Evolutionary conservation across 139 green algal species (phyloP).

Genomic region (Picocystis salinarum): DNA sequence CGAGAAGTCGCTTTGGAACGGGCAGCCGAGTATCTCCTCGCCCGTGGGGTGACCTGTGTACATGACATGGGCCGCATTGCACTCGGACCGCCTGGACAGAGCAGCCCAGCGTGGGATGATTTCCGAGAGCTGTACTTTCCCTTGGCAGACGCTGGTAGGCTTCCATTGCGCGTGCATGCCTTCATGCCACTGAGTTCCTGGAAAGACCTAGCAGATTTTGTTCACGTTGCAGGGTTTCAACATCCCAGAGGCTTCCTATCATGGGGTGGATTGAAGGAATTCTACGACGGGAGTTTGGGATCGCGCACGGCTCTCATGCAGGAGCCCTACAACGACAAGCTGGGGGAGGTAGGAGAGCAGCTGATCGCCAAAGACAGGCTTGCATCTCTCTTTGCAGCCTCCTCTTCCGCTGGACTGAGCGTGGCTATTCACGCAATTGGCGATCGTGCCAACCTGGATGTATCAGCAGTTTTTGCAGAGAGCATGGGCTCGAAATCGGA

Average conservation of each 20-base stretch:
- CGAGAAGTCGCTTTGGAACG: background rate
- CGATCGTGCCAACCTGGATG: constrained; percentile 46
- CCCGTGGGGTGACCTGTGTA: constrained; percentile 32
- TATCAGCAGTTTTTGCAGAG: too few relatives aligned
- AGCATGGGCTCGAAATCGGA: too few relatives aligned
- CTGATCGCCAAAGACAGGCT: too few relatives aligned
- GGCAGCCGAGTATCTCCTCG: constrained; percentile 14
- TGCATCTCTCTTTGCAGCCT: too few relatives aligned
- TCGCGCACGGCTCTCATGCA: constrained; percentile 40
- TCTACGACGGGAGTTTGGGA: constrained; percentile 47
- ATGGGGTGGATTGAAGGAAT: constrained; percentile 50
- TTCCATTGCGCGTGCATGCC: constrained; percentile 9
- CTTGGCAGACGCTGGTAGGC: constrained; percentile 12
- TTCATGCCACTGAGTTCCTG: background rate
- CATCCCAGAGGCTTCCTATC: constrained; percentile 25
- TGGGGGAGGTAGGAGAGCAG: too few relatives aligned
- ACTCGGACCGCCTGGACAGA: constrained; percentile 7
- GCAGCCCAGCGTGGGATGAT: constrained; percentile 16
- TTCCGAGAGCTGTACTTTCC: constrained; percentile 30
- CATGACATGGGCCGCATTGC: constrained; percentile 40
- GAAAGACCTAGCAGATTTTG: background rate
- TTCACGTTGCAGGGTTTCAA: constrained; percentile 11
- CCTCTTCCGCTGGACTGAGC: too few relatives aligned
- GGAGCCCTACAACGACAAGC: constrained; percentile 4
- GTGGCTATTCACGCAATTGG: constrained; percentile 54